Evolutionary conservation across 192 early-diverging fungal genomes (phyloP), one percentile per base, ranked within the genome.

Genomic region (Mortierella hygrophila): DNA sequence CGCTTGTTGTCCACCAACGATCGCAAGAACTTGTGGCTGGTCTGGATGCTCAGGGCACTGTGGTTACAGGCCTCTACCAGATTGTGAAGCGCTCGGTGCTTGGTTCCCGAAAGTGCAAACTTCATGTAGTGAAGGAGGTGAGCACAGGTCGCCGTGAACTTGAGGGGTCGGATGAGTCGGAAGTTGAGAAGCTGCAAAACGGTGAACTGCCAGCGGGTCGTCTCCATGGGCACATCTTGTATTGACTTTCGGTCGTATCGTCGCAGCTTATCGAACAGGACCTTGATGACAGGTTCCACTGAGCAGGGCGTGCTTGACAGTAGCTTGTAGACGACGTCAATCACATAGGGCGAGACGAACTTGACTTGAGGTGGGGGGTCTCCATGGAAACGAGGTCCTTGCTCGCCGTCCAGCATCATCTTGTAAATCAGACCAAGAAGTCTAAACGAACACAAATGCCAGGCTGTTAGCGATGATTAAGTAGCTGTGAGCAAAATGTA

Each of bases 321-420:
- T 42, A 95, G 78, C 75, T 94, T 94, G 77, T 95, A 96, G 46
- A 95, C 92, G n/a, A 94, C 93, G 75, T 96, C 95, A 16, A 95
- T 86, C 2, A 94, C 92, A 76, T 93, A 91, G 29, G 95, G 95
- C 37, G 95, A 94, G 41, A 94, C 93, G 63, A 95, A 95, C 3
- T 88, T 91, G 70, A 93, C 74, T 74, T 89, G 63, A 40, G 89
- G 79, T 20, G 91, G 89, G 3, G 90, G 82, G 35, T 89, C 89
- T 26, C 88, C 90, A 55, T 92, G 93, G 77, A 93, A 90, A 29
- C 87, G 77, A 46, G 94, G 93, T 40, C 91, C 92, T 42, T 80
- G 82, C 69, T 93, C 91, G 74, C 91, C 92, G 73, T 93, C 94
- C 72, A 95, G 87, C 92, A 93, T 93, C 93, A 93, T 93, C 78